A percentile compares a stretch with the other conserved stretches of the same genome.
Evolutionary conservation across 1,284 basidiomycete species (phyloP).

Genomic region (Marasmius fiardii): DNA sequence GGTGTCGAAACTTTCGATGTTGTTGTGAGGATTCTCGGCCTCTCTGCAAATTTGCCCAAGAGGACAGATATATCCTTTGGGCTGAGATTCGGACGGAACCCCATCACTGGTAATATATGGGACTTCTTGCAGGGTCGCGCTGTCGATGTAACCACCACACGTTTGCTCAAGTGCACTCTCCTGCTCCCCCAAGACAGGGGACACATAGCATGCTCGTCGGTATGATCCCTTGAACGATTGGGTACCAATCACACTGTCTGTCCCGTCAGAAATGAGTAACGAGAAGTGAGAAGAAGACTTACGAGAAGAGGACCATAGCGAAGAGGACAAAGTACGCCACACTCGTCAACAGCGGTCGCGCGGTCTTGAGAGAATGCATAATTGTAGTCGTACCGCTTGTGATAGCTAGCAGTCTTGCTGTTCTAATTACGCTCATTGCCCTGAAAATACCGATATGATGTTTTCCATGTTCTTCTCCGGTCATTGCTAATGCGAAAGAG

Average conservation of each 20-base stretch:
- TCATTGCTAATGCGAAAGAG: slow-evolving; percentile 47
- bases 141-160: slow-evolving; percentile 81
- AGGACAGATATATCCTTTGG: slow-evolving; percentile 84
- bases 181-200: slow-evolving; percentile 46
- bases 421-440: slow-evolving; percentile 86
- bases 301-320: slow-evolving; percentile 88
- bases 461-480: slow-evolving; percentile 61
- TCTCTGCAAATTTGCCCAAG: slow-evolving; percentile 78
- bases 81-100: slow-evolving; percentile 18
- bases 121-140: slow-evolving; percentile 40
- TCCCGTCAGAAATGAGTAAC: slow-evolving; percentile 4
- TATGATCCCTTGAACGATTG: slow-evolving; percentile 88
- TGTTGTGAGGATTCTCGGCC: slow-evolving; percentile 64
- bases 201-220: slow-evolving; percentile 59
- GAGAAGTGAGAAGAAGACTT: slow-evolving; percentile 25
- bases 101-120: slow-evolving; percentile 47
- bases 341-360: slow-evolving; percentile 82
- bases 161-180: slow-evolving; percentile 49
- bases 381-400: slow-evolving; percentile 96
- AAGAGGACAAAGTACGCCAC: slow-evolving; percentile 93
- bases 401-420: slow-evolving; percentile 80
- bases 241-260: slow-evolving; percentile 77
- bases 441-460: slow-evolving; percentile 87
- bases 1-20: slow-evolving; percentile 87
- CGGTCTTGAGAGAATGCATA: slow-evolving; percentile 89